Evolutionary conservation across 495 filamentous ascomycete genomes (phyloP), one percentile per base, ranked within the genome.

Genomic region (Xylaria curta): DNA sequence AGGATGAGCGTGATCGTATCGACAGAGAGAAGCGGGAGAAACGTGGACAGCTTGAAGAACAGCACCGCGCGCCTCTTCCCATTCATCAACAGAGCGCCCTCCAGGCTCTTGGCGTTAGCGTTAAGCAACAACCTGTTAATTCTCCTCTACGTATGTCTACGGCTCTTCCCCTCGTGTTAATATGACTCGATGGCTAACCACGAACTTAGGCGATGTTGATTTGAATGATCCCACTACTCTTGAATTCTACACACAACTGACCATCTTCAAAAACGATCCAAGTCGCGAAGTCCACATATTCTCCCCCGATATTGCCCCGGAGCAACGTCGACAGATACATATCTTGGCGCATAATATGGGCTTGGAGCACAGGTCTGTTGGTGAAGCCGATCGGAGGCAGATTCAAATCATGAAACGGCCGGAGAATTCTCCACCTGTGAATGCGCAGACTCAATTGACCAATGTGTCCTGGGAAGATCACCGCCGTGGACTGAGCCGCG

Each of bases 1-100:
- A 94, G 60, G 92, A 94, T 66, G 96, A 99, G 80, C 90, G 96
- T 63, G 96, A 99, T 79, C 90, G 97, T 26, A 99, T 99, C 72
- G 96, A 99, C 79, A 87, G 96, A 36, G 96, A 98, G 82, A 99
- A 99, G 89, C 88, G 96, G 54, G 96, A 98, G 84, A 92, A 96
- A 78, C 91, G 96, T 72, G 96, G 96, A 58, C 96, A 99, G 81
- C 85, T 99, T 51, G 94, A 98, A 80, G 96, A 98, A 82, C 96
- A 99, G 81, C 96, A 99, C 80, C 88, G 94, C 36, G 81, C 84
- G 21, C 81, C 85, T 33, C 76, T 85, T 61, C 88, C 89, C 67
- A 87, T 97, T 53, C 93, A 97, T 70, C 90, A 90, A 28, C 94
- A 97, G 78, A 89, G 89, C 53, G 97, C 94, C 56, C 90, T 96